Conservation (phyloP, 2,329 filamentous ascomycete species). For the Alternaria novae-zelandiae region DNA sequence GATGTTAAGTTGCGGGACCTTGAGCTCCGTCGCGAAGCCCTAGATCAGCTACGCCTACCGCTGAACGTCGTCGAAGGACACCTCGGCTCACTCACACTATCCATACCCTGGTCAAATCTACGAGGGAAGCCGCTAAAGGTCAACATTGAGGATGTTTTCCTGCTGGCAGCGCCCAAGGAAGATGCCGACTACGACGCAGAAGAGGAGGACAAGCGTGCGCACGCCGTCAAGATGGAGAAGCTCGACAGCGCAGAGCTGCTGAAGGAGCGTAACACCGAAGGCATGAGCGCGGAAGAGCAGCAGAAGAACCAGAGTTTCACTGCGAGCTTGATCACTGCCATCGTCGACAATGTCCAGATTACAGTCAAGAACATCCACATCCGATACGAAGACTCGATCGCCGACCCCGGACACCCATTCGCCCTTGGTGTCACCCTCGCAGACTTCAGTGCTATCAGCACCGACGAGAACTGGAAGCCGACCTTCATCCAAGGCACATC, state of each 20-base stretch:
- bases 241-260: slow-evolving; percentile 94
- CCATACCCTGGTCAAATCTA: slow-evolving; percentile 97
- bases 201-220: slow-evolving; percentile 84
- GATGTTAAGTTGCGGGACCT: slow-evolving; percentile 95
- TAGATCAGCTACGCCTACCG: slow-evolving; percentile 95
- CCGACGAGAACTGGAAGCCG: slow-evolving; percentile 91
- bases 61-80: slow-evolving; percentile 97
- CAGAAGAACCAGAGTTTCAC: slow-evolving; percentile 98
- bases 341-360: slow-evolving; percentile 97
- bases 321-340: slow-evolving; percentile 90
- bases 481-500: slow-evolving; percentile 92
- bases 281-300: slow-evolving; percentile 92
- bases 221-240: slow-evolving; percentile 98
- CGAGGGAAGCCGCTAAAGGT: slow-evolving; percentile 93
- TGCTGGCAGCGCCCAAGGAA: slow-evolving; percentile 93
- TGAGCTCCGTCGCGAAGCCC: slow-evolving; percentile 89
- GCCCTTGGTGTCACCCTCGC: slow-evolving; percentile 90
- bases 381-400: slow-evolving; percentile 96
- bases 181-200: slow-evolving; percentile 92
- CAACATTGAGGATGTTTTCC: slow-evolving; percentile 94
- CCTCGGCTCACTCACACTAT: slow-evolving; percentile 86
- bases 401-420: slow-evolving; percentile 92
- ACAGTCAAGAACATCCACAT: slow-evolving; percentile 98
- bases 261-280: slow-evolving; percentile 90
- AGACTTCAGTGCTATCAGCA: slow-evolving; percentile 96